Conservation (phyloP, 2,329 filamentous ascomycete species). For the Hawksworthiomyces lignivorus region DNA sequence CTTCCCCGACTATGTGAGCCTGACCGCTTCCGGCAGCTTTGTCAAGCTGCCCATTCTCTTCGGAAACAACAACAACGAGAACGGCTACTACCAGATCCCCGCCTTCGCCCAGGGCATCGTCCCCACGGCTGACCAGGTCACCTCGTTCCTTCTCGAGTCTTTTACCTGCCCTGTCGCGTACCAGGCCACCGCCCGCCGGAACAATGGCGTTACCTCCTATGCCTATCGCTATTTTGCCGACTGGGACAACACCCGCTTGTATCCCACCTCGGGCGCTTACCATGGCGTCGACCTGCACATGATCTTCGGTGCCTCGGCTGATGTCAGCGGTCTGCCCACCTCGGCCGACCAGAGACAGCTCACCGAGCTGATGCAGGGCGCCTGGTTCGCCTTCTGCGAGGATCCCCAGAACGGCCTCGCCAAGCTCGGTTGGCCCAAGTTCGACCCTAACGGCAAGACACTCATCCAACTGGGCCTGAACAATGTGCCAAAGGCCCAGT, state of each 20-base stretch:
- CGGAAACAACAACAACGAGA: conserved; percentile 38
- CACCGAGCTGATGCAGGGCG: conserved; percentile 29
- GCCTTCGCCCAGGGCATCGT: conserved; percentile 31
- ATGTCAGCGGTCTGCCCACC: conserved; percentile 30
- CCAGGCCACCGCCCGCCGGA: conserved; percentile 27
- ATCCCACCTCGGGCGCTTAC: conserved; percentile 37
- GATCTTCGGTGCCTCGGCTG: conserved; percentile 34
- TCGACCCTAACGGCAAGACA: conserved; percentile 17
- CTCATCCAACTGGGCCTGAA: conserved; percentile 20
- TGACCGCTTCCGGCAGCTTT: conserved; percentile 28
- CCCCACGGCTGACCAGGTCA: conserved; percentile 30
- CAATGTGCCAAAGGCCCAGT: conserved; percentile 13
- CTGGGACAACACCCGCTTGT: conserved; percentile 40
- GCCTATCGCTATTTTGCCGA: conserved; percentile 41
- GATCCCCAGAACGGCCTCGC: conserved; percentile 29
- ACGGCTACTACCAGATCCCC: conserved; percentile 38
- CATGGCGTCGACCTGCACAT: conserved; percentile 41
- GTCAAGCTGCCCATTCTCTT: conserved; percentile 33
- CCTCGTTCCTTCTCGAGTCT: conserved; percentile 33
- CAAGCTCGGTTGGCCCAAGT: conserved; percentile 30
- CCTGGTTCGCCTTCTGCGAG: conserved; percentile 32
- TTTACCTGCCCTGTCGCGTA: conserved; percentile 38
- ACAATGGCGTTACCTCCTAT: conserved; percentile 31
- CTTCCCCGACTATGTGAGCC: conserved; percentile 31
- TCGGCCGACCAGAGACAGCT: conserved; percentile 23